Conservation (phyloP, 2,329 filamentous ascomycete species). For the Fusarium tupiense region DNA sequence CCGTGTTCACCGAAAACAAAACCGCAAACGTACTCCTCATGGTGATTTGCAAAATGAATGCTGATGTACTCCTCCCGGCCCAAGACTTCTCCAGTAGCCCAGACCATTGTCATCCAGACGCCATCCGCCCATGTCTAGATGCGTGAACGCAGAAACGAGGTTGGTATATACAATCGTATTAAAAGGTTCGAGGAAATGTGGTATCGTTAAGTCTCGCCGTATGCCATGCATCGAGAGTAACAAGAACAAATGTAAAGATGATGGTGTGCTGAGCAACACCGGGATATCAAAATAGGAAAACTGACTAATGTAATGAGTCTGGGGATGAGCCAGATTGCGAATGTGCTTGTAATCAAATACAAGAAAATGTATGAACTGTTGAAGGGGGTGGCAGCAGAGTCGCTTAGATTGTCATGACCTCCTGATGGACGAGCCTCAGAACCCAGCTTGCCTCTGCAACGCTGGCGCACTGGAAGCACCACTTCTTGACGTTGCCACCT, state of each 20-base stretch:
- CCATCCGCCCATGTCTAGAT: slow-evolving; percentile 41
- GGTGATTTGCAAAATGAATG: slow-evolving; percentile 1
- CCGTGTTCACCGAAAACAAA: not conserved
- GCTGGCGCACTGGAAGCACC: slow-evolving; percentile 70
- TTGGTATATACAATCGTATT: slow-evolving; percentile 20
- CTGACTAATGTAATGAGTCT: slow-evolving; percentile 14
- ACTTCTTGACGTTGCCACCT: slow-evolving; percentile 67
- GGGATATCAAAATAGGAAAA: slow-evolving; percentile 40
- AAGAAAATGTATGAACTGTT: not conserved
- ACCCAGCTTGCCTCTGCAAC: slow-evolving; percentile 65
- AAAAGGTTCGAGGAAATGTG: slow-evolving; percentile 18
- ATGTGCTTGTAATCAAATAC: slow-evolving; percentile 12
- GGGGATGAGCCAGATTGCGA: not conserved
- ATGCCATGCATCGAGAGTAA: slow-evolving; percentile 9
- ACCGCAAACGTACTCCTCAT: not conserved
- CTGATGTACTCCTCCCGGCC: slow-evolving; percentile 11
- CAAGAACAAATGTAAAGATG: slow-evolving; percentile 14
- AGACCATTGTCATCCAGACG: slow-evolving; percentile 29
- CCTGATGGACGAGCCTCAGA: slow-evolving; percentile 65
- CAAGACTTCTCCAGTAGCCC: slow-evolving; percentile 2
- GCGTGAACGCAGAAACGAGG: slow-evolving; percentile 29
- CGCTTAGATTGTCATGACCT: slow-evolving; percentile 56
- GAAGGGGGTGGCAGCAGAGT: not conserved
- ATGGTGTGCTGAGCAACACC: slow-evolving; percentile 24
- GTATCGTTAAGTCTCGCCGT: slow-evolving; percentile 30